Evolutionary conservation across 2,329 filamentous ascomycete species (phyloP), one percentile per base, ranked within the genome.

Genomic region (Chaetomium globosum): DNA sequence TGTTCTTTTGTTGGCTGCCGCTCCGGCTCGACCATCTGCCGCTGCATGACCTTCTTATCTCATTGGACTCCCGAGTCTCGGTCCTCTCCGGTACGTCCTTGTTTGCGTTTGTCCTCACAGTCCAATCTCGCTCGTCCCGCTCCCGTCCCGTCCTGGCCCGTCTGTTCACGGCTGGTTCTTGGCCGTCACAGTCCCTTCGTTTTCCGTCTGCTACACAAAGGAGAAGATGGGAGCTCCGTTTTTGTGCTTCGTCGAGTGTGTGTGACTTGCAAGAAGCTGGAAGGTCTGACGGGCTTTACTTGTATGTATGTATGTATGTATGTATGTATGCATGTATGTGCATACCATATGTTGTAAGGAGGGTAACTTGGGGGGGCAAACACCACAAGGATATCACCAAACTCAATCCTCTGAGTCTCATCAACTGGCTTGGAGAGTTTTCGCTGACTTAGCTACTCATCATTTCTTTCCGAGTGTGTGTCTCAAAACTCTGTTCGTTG

Each of bases 41-140:
- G 59, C 55, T 43, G 19, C 39, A 9, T n/a, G 26, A 1, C 33
- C 23, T 13, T 23, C n/a, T 21, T 31, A 51, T 63, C 43, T 51
- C 30, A 57, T 63, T 63, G 60, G 60, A 19, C 48, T 46, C 48
- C 55, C 61, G 54, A 59, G 55, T 26, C 55, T 59, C 55, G 61
- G 61, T 53, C 54, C 48, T 13, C 26, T 59, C 19, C n/a, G 54
- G 61, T 58, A 55, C 48, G 56, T 62, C 36, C 33, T 23, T 36
- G 51, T 26, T 54, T 53, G 61, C 54, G 58, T 19, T 59, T 63
- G 33, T 64, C 43, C 28, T 43, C 59, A 23, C 21, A 53, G 55
- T 49, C n/a, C 59, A 59, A 59, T 59, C 59, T 65, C 59, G 16
- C 64, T 31, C 64, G 46, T 61, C 52, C 63, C 55, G 59, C 54